Evolutionary conservation across 768 basidiomycete genomes (phyloP).

Genomic region (Rubroboletus pulcherrimus): DNA sequence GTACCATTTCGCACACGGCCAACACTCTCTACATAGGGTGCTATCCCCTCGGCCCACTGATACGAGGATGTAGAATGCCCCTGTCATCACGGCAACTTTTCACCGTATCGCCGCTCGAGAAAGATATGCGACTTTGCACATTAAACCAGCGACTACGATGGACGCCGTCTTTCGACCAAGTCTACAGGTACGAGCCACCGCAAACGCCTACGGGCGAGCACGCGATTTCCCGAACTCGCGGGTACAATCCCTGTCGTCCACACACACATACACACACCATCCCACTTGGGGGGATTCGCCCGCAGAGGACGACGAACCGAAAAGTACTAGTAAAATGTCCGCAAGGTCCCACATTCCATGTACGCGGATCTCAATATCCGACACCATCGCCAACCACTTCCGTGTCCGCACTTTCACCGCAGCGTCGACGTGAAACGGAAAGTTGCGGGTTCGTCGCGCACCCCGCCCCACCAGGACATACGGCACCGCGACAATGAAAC

Average conservation of each 20-base stretch:
- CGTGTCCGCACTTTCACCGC: not conserved
- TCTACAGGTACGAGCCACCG: not conserved
- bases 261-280: too few relatives aligned
- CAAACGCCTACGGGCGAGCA: too few relatives aligned
- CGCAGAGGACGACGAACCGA: not conserved
- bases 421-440: slow-evolving; percentile 1
- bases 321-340: not conserved
- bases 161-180: not conserved
- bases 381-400: not conserved
- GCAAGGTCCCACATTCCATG: not conserved
- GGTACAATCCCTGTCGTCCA: too few relatives aligned
- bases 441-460: not conserved
- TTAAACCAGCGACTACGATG: not conserved
- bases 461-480: not conserved
- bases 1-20: not conserved
- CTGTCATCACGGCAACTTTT: slow-evolving; percentile 1
- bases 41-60: slow-evolving; percentile 8
- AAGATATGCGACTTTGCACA: too few relatives aligned
- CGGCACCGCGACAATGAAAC: not conserved
- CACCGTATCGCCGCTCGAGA: not conserved
- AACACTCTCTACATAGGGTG: not conserved
- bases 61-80: not conserved
- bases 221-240: too few relatives aligned
- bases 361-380: not conserved
- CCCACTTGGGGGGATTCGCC: not conserved